These are phyloP conservation scores for Dactylella cylindrospora DNA, from an alignment of 2,329 filamentous ascomycete species.

Conservation along the genomic window DNA sequence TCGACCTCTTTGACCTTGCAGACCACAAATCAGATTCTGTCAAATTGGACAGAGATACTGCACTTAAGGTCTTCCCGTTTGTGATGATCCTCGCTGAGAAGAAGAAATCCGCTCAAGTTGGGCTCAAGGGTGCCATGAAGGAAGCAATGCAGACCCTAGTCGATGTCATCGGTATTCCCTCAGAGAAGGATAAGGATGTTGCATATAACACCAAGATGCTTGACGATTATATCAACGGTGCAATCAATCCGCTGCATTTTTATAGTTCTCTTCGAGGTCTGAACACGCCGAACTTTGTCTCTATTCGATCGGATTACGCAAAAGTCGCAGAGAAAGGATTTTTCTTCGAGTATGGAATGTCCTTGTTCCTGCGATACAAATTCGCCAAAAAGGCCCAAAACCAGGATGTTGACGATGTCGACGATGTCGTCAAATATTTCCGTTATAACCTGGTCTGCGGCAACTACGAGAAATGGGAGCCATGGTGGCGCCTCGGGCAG, in stretches of 20 bases:
- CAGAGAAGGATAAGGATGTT: constrained; percentile 59
- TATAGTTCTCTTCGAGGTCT: constrained; percentile 80
- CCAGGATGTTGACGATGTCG: constrained; percentile 52
- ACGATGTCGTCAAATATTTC: constrained; percentile 52
- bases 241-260: constrained; percentile 77
- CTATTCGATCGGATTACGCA: constrained; percentile 58
- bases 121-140: constrained; percentile 83
- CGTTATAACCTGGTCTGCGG: constrained; percentile 49
- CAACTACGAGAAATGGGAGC: constrained; percentile 53
- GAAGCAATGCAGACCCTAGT: constrained; percentile 91
- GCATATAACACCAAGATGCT: constrained; percentile 85
- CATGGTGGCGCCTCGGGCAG: constrained; percentile 54
- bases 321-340: constrained; percentile 48
- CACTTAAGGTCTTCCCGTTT: constrained; percentile 78
- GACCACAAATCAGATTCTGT: constrained; percentile 81
- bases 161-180: constrained; percentile 71
- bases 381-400: constrained; percentile 42
- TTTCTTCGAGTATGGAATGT: constrained; percentile 48
- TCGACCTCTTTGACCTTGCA: constrained; percentile 60
- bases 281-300: constrained; percentile 67
- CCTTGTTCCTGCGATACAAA: constrained; percentile 34
- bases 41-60: constrained; percentile 75
- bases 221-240: constrained; percentile 75
- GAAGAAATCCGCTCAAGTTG: constrained; percentile 82
- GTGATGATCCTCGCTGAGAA: constrained; percentile 77